phyloP scores from a whole-genome alignment of 805 yeast genomes.

The Komagataella phaffii region DNA sequence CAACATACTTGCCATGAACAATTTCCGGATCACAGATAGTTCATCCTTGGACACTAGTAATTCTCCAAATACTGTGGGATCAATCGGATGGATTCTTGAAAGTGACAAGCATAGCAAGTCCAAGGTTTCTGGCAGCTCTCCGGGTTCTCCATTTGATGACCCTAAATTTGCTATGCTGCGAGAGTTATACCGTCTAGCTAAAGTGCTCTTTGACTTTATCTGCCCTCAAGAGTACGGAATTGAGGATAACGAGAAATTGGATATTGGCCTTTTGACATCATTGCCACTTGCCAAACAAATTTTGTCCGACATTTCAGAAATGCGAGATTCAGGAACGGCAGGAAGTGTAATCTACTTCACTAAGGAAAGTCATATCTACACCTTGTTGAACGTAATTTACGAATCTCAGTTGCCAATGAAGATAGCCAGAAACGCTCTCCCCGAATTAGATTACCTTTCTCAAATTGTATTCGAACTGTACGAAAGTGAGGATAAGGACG shows the following conservation, averaged over 20 bases:
- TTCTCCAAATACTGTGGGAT: slow-evolving; percentile 34
- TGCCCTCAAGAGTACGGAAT: slow-evolving; percentile 99
- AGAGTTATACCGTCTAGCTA: slow-evolving; percentile 80
- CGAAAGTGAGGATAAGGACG: slow-evolving; percentile 59
- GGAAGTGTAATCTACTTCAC: slow-evolving; percentile 87
- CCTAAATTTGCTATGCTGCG: slow-evolving; percentile 69
- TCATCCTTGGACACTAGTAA: slow-evolving; percentile 7
- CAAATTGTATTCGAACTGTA: slow-evolving; percentile 90
- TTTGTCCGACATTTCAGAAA: slow-evolving; percentile 62
- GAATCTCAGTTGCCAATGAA: slow-evolving; percentile 93
- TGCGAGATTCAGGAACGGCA: slow-evolving; percentile 68
- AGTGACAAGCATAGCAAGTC: slow-evolving; percentile 5
- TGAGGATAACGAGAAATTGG: slow-evolving; percentile 87
- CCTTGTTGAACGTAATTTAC: slow-evolving; percentile 78
- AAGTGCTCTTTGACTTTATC: slow-evolving; percentile 89
- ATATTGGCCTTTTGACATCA: slow-evolving; percentile 88
- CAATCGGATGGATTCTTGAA: slow-evolving; percentile 56
- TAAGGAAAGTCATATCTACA: slow-evolving; percentile 93
- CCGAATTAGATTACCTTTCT: slow-evolving; percentile 90
- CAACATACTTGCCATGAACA: slow-evolving; percentile 62
- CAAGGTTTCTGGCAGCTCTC: slow-evolving; percentile 12
- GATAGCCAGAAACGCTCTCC: slow-evolving; percentile 87
- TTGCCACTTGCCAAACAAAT: slow-evolving; percentile 88
- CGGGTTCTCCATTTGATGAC: slow-evolving; percentile 53
- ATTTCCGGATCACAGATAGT: slow-evolving; percentile 46